Evolutionary conservation across 164 flowering plant genomes (phyloP), one percentile per base, ranked within the genome.

Genomic region (Berberis vulgaris): DNA sequence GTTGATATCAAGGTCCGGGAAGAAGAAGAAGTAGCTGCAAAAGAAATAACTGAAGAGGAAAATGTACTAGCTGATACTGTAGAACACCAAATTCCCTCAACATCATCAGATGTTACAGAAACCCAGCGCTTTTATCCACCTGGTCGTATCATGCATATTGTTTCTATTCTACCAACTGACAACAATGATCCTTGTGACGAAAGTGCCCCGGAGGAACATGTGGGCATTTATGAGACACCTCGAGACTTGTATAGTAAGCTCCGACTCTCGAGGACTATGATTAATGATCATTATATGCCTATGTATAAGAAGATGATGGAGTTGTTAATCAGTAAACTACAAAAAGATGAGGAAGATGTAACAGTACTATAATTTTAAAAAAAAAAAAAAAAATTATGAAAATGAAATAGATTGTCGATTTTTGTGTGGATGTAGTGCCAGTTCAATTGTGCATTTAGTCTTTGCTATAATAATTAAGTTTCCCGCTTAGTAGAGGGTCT

Each of bases 251-350:
- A 94, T 72, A 85, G 86, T 77, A 91, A 94, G 75, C 80, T 94
- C 41, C 73, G 94, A n/a, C 85, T 94, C 41, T 83, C 96, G 8
- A 84, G 66, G 73, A 94, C 94, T 7, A 89, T 94, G 96, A 82
- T 91, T 26, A 89, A 89, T 61, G 97, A 95, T 81, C 97, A 95
- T 67, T 91, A 82, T 64, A 93, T 93, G 97, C 97, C 97, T 0
- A 86, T 86, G 91, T 93, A 93, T 75, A 88, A 83, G 77, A 90
- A 82, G 74, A 85, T 80, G 89, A 86, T 91, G 83, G 96, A 94
- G 72, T 68, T 67, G 57, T 70, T 90, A 68, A 83, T 94, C 43
- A 71, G 68, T 61, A 78, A 86, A 72, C 80, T 88, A 39, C 87
- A 88, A 62, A 81, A 78, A 41, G 87, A 82, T 52, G 74, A 64